These are phyloP conservation scores for Phylloboletellus chloephorus DNA, from an alignment of 1,284 basidiomycete species.

Conservation along the genomic window DNA sequence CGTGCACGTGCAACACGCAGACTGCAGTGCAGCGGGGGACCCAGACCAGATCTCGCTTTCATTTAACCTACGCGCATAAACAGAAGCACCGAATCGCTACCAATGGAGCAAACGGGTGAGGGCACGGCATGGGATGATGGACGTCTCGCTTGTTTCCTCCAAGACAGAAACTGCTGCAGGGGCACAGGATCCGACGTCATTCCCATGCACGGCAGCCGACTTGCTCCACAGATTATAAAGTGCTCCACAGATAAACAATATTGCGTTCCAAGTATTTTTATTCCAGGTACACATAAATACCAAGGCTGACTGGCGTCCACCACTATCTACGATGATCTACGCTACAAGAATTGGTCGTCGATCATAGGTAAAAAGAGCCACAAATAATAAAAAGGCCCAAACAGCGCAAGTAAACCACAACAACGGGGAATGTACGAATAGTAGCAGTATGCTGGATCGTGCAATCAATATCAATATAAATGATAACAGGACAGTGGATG, in stretches of 20 bases:
- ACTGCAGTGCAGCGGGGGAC: too few species aligned
- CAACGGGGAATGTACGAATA: conserved; percentile 15
- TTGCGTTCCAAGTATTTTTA: conserved; percentile 6
- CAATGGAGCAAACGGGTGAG: too few species aligned
- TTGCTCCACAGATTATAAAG: background rate
- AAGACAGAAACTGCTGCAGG: too few species aligned
- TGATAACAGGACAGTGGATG: conserved; percentile 14
- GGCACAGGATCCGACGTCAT: background rate
- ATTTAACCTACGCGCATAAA: too few species aligned
- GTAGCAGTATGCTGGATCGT: conserved; percentile 16
- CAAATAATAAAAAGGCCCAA: conserved; percentile 29
- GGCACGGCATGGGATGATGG: too few species aligned
- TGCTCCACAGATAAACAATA: conserved; percentile 19
- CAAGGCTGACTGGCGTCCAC: conserved; percentile 19
- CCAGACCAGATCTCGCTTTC: too few species aligned
- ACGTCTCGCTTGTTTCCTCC: too few species aligned
- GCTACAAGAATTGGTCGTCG: conserved; percentile 27
- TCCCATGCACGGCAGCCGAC: background rate
- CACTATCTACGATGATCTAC: conserved; percentile 31
- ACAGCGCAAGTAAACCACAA: conserved; percentile 4
- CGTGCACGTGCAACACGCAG: too few species aligned
- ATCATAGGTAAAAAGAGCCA: conserved; percentile 7
- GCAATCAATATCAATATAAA: conserved; percentile 32
- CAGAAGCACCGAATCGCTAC: too few species aligned
- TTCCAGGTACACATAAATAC: conserved; percentile 28